These are phyloP conservation scores for Emericellopsis terricola DNA, from an alignment of 495 filamentous ascomycete species.

Conservation along the genomic window DNA sequence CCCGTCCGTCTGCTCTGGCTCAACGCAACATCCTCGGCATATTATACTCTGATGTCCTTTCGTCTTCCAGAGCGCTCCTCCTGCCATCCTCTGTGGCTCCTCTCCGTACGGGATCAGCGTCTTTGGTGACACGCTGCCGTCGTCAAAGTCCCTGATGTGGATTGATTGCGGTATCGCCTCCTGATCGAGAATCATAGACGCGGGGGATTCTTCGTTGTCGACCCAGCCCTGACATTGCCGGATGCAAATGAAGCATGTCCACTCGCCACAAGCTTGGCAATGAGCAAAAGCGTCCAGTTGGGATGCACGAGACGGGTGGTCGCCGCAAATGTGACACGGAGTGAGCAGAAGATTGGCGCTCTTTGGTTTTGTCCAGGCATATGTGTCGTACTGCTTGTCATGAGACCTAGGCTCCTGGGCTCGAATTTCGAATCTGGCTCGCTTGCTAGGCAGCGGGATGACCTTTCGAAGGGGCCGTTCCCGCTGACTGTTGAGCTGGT, in stretches of 20 bases:
- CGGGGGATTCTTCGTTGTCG: neutral
- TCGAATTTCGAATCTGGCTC: too few species aligned
- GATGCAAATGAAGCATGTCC: slow-evolving; percentile 29
- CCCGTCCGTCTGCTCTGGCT: slow-evolving; percentile 19
- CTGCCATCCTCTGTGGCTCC: too few species aligned
- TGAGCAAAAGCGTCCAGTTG: slow-evolving; percentile 29
- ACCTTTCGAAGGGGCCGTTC: too few species aligned
- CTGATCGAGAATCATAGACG: neutral
- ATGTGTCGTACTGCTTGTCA: too few species aligned
- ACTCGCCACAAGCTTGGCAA: slow-evolving; percentile 26
- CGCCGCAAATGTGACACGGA: slow-evolving; percentile 30
- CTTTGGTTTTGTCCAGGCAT: too few species aligned
- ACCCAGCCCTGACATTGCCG: slow-evolving; percentile 24
- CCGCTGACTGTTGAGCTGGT: neutral
- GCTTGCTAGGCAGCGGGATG: too few species aligned
- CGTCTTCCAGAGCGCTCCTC: slow-evolving; percentile 11
- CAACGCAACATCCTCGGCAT: slow-evolving; percentile 29
- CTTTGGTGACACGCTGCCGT: neutral
- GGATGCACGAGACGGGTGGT: slow-evolving; percentile 25
- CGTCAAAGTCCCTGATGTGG: slow-evolving; percentile 2
- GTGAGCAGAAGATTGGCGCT: too few species aligned
- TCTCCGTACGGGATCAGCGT: neutral
- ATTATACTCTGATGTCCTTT: slow-evolving; percentile 21
- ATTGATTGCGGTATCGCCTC: slow-evolving; percentile 1
- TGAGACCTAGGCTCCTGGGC: too few species aligned